Evolutionary conservation across 805 yeast species (phyloP).

Genomic region (Zygosaccharomyces siamensis): DNA sequence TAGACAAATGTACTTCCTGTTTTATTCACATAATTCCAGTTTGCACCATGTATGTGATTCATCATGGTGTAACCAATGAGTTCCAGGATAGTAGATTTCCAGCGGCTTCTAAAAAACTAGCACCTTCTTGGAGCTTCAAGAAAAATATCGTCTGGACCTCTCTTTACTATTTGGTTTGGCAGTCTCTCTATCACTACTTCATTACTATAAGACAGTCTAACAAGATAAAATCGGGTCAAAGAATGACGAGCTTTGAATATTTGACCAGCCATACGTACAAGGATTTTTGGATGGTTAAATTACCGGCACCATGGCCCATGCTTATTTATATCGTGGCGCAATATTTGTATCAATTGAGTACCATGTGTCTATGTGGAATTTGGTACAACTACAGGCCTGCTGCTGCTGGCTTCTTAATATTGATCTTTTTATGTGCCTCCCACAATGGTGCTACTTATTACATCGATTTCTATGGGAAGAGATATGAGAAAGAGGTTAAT

Average conservation of each 20-base stretch:
- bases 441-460: slow-evolving; percentile 95
- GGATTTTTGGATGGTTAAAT: slow-evolving; percentile 74
- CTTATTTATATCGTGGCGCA: slow-evolving; percentile 82
- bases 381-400: slow-evolving; percentile 69
- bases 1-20: slow-evolving; percentile 88
- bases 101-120: slow-evolving; percentile 59
- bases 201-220: slow-evolving; percentile 76
- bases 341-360: slow-evolving; percentile 75
- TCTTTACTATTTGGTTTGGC: slow-evolving; percentile 83
- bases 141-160: slow-evolving; percentile 64
- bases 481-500: slow-evolving; percentile 79
- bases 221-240: slow-evolving; percentile 71
- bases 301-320: slow-evolving; percentile 85
- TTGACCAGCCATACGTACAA: slow-evolving; percentile 64
- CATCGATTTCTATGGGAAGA: slow-evolving; percentile 84
- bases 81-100: slow-evolving; percentile 60
- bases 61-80: slow-evolving; percentile 63
- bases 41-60: slow-evolving; percentile 75
- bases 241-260: slow-evolving; percentile 82
- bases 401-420: slow-evolving; percentile 61
- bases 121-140: slow-evolving; percentile 59
- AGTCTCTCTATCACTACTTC: slow-evolving; percentile 81
- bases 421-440: slow-evolving; percentile 74
- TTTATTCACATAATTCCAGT: slow-evolving; percentile 92
- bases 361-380: slow-evolving; percentile 88